These are phyloP conservation scores for Sergeia podlipaevii DNA, from an alignment of 208 protist species.

Conservation along the genomic window DNA sequence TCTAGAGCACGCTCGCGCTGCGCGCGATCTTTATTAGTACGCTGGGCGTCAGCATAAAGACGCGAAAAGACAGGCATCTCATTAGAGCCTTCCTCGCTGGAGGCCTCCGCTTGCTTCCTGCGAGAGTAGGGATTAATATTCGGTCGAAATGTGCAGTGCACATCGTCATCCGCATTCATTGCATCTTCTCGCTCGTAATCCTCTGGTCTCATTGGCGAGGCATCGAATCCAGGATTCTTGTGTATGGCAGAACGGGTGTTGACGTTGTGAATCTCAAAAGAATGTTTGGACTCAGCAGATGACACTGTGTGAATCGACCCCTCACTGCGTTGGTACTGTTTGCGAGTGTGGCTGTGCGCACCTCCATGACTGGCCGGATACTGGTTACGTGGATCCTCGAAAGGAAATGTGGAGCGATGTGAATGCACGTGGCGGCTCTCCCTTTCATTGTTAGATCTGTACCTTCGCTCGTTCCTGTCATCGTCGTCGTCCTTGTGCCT, in stretches of 20 bases:
- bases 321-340: slow-evolving; percentile 12
- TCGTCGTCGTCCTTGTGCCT: no score
- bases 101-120: slow-evolving; percentile 4
- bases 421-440: no score
- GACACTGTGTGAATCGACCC: no score
- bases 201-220: slow-evolving; percentile 1
- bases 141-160: slow-evolving; percentile 48
- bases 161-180: background rate
- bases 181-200: no score
- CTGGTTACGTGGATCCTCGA: slow-evolving; percentile 8
- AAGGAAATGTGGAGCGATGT: no score
- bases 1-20: slow-evolving; percentile 28
- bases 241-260: slow-evolving; percentile 4
- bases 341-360: no score
- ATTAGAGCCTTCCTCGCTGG: background rate
- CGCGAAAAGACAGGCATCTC: slow-evolving; percentile 35
- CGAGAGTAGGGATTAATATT: slow-evolving; percentile 7
- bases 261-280: slow-evolving; percentile 2
- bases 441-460: no score
- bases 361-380: no score
- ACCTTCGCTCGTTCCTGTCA: no score
- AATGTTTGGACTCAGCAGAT: no score
- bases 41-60: slow-evolving; percentile 58
- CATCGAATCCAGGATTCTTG: slow-evolving; percentile 4
- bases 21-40: slow-evolving; percentile 27